A percentile compares a stretch with the other conserved stretches of the same genome.
Evolutionary conservation across 805 yeast species (phyloP).

Genomic region (Cyberlindnera mrakii): DNA sequence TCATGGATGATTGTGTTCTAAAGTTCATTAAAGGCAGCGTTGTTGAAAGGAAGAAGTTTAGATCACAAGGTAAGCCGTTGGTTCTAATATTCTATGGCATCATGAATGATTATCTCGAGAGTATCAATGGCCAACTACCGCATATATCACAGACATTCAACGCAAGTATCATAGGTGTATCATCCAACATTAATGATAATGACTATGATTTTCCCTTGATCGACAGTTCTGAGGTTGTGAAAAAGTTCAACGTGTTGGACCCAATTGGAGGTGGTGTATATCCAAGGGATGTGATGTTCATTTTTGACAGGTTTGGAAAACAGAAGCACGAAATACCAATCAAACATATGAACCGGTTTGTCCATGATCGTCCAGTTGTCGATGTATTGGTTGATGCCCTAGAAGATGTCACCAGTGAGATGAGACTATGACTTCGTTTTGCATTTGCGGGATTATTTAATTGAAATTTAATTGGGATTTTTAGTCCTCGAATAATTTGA

Average conservation of each 20-base stretch:
- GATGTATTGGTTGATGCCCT: constrained; percentile 16
- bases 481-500: no score
- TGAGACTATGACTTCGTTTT: neutral
- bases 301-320: constrained; percentile 17
- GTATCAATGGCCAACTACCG: constrained; percentile 3
- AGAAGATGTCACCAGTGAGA: constrained; percentile 11
- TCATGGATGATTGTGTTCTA: constrained; percentile 9
- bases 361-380: constrained; percentile 7
- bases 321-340: constrained; percentile 13
- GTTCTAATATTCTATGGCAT: constrained; percentile 23
- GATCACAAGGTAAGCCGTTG: constrained; percentile 5
- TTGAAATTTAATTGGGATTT: no score
- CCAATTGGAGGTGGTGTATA: constrained; percentile 26
- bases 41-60: constrained; percentile 1
- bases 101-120: constrained; percentile 10
- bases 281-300: constrained; percentile 20
- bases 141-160: constrained; percentile 3
- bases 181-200: constrained; percentile 12
- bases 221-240: constrained; percentile 11
- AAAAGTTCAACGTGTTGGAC: constrained; percentile 17
- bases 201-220: constrained; percentile 16
- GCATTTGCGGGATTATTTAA: no score
- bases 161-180: constrained; percentile 16
- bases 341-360: constrained; percentile 5
- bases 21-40: constrained; percentile 5